Conservation (phyloP, 192 early-diverging fungal genomes). For the Kappamyces sp. region DNA sequence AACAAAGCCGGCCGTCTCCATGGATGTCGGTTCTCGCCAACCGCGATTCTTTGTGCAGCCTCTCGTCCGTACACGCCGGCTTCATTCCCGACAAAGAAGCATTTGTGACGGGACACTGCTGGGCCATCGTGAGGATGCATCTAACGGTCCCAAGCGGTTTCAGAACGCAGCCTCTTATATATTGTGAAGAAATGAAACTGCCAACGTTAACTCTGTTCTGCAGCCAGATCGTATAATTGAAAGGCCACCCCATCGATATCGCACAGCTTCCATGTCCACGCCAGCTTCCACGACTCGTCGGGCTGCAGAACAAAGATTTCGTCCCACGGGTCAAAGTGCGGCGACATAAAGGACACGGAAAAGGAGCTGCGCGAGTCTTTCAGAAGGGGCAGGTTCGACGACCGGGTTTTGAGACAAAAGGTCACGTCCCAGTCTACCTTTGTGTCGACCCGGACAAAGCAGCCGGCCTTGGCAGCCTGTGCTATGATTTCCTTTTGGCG, state of each 20-base stretch:
- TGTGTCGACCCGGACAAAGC: constrained; percentile 26
- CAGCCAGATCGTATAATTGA: not conserved
- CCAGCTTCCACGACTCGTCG: constrained; percentile 26
- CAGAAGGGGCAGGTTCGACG: constrained; percentile 30
- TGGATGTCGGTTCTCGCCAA: too few species aligned
- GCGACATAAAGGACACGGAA: constrained; percentile 39
- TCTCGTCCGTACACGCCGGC: too few species aligned
- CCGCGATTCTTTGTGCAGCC: too few species aligned
- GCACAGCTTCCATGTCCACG: constrained; percentile 35
- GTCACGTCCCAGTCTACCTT: constrained; percentile 26
- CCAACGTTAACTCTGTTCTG: not conserved
- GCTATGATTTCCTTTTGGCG: constrained; percentile 34
- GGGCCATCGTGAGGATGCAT: too few species aligned
- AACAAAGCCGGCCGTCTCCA: too few species aligned
- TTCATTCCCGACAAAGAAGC: too few species aligned
- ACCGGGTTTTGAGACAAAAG: constrained; percentile 24
- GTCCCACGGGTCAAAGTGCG: constrained; percentile 50
- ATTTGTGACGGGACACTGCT: too few species aligned
- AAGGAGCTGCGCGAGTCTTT: constrained; percentile 30
- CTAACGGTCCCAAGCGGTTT: too few species aligned
- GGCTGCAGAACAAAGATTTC: constrained; percentile 30
- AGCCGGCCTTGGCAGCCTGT: constrained; percentile 33
- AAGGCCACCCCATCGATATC: constrained; percentile 29
- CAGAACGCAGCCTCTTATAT: too few species aligned
- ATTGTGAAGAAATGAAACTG: not conserved